These are phyloP conservation scores for Pelargonium cotyledonis DNA, from an alignment of 441 rosid genomes.

Conservation along the genomic window DNA sequence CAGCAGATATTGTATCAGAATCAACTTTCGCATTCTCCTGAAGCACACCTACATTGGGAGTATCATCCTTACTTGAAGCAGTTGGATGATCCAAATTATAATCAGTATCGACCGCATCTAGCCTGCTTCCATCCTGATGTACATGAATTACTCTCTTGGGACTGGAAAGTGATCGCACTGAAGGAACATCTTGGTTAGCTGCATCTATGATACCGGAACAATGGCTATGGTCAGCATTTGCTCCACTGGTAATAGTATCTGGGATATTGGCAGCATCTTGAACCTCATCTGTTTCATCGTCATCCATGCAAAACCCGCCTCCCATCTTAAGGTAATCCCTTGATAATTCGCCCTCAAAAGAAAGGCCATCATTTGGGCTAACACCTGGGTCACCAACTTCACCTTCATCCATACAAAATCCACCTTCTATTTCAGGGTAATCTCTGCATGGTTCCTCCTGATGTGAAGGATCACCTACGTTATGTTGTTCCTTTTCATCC, in stretches of 20 bases:
- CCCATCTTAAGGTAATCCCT: constrained; percentile 48
- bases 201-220: constrained; percentile 15
- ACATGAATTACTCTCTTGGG: constrained; percentile 11
- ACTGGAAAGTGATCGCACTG: constrained; percentile 15
- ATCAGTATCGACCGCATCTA: constrained; percentile 12
- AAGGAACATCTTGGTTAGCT: constrained; percentile 8
- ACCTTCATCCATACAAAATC: constrained; percentile 45
- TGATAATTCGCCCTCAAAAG: constrained; percentile 23
- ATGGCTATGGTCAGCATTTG: constrained; percentile 18
- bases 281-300: constrained; percentile 29
- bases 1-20: constrained; percentile 15
- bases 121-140: constrained; percentile 11
- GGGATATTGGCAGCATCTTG: constrained; percentile 19
- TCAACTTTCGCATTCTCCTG: constrained; percentile 22
- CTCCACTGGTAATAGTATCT: not conserved
- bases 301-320: constrained; percentile 68
- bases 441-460: constrained; percentile 22
- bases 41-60: constrained; percentile 11
- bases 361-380: constrained; percentile 21
- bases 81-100: constrained; percentile 15
- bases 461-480: constrained; percentile 22
- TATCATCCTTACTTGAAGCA: constrained; percentile 18
- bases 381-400: constrained; percentile 26
- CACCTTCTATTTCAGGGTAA: constrained; percentile 44
- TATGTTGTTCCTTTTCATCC: constrained; percentile 19